phyloP scores from a whole-genome alignment of 768 basidiomycete species.

The Mycena rosella region DNA sequence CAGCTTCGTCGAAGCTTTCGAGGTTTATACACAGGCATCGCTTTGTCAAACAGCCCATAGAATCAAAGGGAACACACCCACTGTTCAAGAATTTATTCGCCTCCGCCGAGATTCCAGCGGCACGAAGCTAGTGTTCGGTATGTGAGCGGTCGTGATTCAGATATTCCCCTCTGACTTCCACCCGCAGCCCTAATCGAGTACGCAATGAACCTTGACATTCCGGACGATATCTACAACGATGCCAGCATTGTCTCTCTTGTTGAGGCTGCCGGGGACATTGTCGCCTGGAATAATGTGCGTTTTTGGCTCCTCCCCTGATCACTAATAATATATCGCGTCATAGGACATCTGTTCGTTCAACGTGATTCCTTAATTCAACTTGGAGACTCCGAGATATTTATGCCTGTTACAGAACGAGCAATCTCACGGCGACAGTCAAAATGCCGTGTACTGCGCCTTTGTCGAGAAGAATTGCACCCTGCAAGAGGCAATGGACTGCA shows the following conservation, averaged over 20 bases:
- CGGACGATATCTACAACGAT: not conserved
- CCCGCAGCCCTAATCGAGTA: not conserved
- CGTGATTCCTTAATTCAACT: not conserved
- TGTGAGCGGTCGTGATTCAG: not conserved
- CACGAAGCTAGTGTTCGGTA: not conserved
- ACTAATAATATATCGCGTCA: not conserved
- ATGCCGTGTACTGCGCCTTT: not conserved
- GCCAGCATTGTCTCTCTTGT: not conserved
- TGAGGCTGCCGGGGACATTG: not conserved
- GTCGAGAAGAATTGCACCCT: not conserved
- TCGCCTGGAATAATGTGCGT: not conserved
- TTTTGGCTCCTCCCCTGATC: not conserved
- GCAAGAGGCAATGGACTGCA: not conserved
- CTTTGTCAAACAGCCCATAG: not conserved
- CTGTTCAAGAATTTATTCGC: not conserved
- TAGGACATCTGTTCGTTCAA: conserved; percentile 2
- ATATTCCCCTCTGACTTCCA: not conserved
- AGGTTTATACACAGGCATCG: not conserved
- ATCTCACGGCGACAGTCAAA: not conserved
- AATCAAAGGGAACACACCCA: not conserved
- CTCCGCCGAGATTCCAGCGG: not conserved
- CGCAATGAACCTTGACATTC: not conserved
- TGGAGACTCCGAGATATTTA: not conserved
- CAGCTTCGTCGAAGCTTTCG: not conserved
- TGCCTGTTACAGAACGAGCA: not conserved